A percentile compares a stretch with the other conserved stretches of the same genome.
Evolutionary conservation across 2,329 filamentous ascomycete genomes (phyloP).

Genomic region (Penicillium sp.): DNA sequence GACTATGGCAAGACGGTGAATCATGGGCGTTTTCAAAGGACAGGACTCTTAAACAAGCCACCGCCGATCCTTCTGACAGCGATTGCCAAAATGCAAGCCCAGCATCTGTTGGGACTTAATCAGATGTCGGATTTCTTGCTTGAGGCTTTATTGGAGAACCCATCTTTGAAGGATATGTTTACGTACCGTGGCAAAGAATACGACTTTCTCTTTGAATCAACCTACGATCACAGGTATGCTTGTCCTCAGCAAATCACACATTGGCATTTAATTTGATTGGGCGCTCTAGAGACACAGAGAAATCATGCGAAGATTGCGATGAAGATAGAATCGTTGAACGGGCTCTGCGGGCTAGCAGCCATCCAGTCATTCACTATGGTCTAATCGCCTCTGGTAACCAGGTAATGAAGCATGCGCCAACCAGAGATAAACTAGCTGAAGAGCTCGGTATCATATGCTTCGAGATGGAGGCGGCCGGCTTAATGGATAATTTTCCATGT

Average conservation of each 20-base stretch:
- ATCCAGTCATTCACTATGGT: neutral
- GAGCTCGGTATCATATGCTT: slow-evolving; percentile 16
- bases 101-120: slow-evolving; percentile 4
- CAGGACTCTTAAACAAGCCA: slow-evolving; percentile 12
- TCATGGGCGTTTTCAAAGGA: slow-evolving; percentile 7
- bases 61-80: slow-evolving; percentile 12
- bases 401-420: neutral
- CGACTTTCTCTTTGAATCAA: neutral
- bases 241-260: neutral
- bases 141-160: neutral
- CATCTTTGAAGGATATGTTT: neutral
- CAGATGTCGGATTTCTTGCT: neutral
- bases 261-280: neutral
- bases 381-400: neutral
- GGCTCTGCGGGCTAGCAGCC: neutral
- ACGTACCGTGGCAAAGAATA: neutral
- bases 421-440: slow-evolving; percentile 14
- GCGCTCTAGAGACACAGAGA: neutral
- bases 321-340: neutral
- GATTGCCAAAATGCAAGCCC: slow-evolving; percentile 9
- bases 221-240: neutral
- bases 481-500: slow-evolving; percentile 15
- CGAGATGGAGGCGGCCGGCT: no score
- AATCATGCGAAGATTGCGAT: neutral
- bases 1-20: slow-evolving; percentile 9